These are phyloP conservation scores for Ophiostoma angusticollis DNA, from an alignment of 2,329 filamentous ascomycete species.

Conservation along the genomic window DNA sequence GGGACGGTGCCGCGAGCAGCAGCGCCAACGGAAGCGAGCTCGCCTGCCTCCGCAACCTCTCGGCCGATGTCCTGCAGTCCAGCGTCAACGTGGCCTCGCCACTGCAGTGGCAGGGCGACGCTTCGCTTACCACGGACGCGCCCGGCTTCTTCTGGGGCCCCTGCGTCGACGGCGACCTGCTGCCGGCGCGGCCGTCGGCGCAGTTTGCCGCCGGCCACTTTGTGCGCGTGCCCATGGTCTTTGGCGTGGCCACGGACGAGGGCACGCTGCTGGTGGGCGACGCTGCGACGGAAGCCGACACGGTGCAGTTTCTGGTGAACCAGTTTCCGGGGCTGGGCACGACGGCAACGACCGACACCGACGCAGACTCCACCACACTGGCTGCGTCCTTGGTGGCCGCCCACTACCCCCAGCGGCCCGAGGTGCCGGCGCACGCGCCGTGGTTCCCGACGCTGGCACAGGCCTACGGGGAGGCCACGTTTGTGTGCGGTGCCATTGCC, in stretches of 20 bases:
- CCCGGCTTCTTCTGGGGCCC: constrained; percentile 36
- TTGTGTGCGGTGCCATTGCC: constrained; percentile 30
- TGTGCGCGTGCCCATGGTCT: constrained; percentile 31
- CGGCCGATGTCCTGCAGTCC: constrained; percentile 28
- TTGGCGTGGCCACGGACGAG: constrained; percentile 33
- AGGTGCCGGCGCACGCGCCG: constrained; percentile 25
- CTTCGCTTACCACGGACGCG: constrained; percentile 17
- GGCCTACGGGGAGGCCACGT: constrained; percentile 34
- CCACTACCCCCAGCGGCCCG: constrained; percentile 8
- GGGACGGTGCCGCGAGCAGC: not conserved
- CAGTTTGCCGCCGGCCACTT: constrained; percentile 29
- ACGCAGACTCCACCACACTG: constrained; percentile 26
- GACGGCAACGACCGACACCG: constrained; percentile 21
- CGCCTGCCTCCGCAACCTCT: constrained; percentile 28
- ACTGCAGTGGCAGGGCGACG: constrained; percentile 25
- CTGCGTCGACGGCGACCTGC: constrained; percentile 33
- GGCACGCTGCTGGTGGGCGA: constrained; percentile 33
- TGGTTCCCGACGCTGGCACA: constrained; percentile 31
- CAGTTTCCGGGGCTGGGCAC: constrained; percentile 31
- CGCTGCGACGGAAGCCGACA: constrained; percentile 22
- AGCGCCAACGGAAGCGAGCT: constrained; percentile 16
- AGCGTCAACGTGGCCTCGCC: constrained; percentile 26
- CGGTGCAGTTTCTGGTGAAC: constrained; percentile 29
- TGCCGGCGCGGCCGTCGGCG: constrained; percentile 28
- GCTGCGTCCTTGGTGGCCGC: not conserved